Evolutionary conservation across 768 basidiomycete species (phyloP), one percentile per base, ranked within the genome.

Genomic region (Leucocoprinus leucothites): DNA sequence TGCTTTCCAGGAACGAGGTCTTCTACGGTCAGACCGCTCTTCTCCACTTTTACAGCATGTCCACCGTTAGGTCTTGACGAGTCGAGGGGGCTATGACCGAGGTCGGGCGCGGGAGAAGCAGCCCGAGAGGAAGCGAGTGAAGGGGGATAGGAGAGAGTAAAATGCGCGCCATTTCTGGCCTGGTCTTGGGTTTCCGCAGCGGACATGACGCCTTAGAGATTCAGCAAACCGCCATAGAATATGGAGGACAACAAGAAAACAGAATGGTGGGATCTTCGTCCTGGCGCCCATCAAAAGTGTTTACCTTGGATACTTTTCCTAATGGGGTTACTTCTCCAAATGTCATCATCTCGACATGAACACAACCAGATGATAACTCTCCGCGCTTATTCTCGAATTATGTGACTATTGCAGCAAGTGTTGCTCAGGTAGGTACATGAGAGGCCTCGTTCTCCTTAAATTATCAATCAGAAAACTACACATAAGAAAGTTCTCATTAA

Each of bases 111-210:
- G 43, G 72, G 71, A 3, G 71, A 73, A 8, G 70, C 47, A 3
- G 69, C 62, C 26, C 72, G 61, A 18, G 72, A 73, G 21, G 71
- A 71, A 7, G 67, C 60, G 50, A 62, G 64, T 1, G 71, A 72
- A 7, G 65, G 64, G 2, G 71, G 67, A 1, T 62, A 57, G 19
- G 71, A 71, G 21, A 71, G 45, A 8, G 68, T 58, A 40, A 72
- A 73, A 19, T 66, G 69, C 4, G 35, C 35, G 8, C 36, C 28
- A 24, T 43, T 13, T 18, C 5, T 21, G 14, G 22, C 26, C 14
- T 35, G 8, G 13, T 26, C 35, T 21, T 38, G 9, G 5, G 16
- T 38, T 38, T 38, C 38, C 14, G 38, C 38, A 3, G 9, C 14
- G 9, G 9, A 38, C 38, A 38, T 38, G 16, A 13, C 16, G 38